These are phyloP conservation scores for Lycium barbarum DNA, from an alignment of 257 asterid genomes.

Conservation along the genomic window DNA sequence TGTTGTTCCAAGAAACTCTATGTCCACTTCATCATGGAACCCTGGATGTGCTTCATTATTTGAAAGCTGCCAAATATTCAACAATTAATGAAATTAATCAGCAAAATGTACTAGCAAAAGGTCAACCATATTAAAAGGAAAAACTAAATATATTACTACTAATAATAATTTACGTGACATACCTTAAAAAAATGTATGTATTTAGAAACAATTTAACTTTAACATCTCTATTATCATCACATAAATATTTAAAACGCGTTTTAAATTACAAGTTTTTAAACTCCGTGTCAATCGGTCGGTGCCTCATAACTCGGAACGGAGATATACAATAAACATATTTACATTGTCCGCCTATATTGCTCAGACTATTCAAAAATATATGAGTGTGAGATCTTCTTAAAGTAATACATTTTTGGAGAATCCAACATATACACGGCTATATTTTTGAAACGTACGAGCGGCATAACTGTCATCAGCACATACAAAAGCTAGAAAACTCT, in stretches of 20 bases:
- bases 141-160: neutral
- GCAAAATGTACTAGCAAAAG: neutral
- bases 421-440: no score
- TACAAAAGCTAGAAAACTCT: conserved; percentile 23
- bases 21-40: conserved; percentile 90
- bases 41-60: conserved; percentile 93
- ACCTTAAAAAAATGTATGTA: neutral
- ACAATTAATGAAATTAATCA: neutral
- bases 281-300: neutral
- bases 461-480: neutral
- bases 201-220: neutral
- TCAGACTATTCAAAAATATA: neutral
- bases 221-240: neutral
- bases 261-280: neutral
- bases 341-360: neutral
- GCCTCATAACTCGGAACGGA: neutral
- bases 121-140: neutral
- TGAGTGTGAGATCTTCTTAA: no score
- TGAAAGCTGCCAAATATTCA: conserved; percentile 58
- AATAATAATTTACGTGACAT: no score
- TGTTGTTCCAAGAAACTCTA: conserved; percentile 91
- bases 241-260: neutral
- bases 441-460: no score
- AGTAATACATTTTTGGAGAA: no score
- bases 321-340: neutral